Base-by-base conservation (phyloP, 2,329 filamentous ascomycete genomes). In the Scytalidium sp. region DNA sequence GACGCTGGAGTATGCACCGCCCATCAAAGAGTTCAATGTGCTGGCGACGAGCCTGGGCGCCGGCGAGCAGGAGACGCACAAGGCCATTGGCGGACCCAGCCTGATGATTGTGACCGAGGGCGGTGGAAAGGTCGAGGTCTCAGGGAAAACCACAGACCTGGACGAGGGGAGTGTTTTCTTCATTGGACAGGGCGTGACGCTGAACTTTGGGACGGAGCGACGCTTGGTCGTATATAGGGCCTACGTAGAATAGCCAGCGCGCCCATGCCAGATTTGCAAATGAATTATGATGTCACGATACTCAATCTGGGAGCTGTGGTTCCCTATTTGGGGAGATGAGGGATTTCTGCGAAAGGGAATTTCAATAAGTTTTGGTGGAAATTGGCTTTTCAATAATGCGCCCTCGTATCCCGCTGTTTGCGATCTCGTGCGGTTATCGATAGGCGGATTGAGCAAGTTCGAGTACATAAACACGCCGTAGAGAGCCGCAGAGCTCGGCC, bases 1-100 rank as follows among this genome's bases (percentile, higher is more conserved):
- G 65, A 87, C 85, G 1, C 72, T 75, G 45, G 69, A 84, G 2
- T 88, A 87, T 60, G 74, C 72, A 9, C 86, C 87, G 4, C 84
- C 85, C 0, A 76, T 89, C 66, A 83, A 79, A 58, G 87, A 91
- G 66, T 91, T 92, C 60, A 79, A 83, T 57, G 80, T 91, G 70
- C 67, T 90, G 10, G 73, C 76, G 43, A 83, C 79, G 2, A 74
- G 75, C 19, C 60, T 91, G n/a, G 65, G 63, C 3, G 65, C 67
- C 0, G 80, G 78, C 0, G 82, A 88, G 58, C 76, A 67, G 32
- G 87, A 91, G 57, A 72, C 68, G 5, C 68, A 87, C 15, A 68
- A 67, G 41, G 68, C 72, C 2, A 68, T 84, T 19, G 70, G 75
- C 0, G 87, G 86, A 0, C 84, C 85, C 0, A 81, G 79, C 47